phyloP scores from a whole-genome alignment of 257 asterid species.

The Salvia rosmarinus region DNA sequence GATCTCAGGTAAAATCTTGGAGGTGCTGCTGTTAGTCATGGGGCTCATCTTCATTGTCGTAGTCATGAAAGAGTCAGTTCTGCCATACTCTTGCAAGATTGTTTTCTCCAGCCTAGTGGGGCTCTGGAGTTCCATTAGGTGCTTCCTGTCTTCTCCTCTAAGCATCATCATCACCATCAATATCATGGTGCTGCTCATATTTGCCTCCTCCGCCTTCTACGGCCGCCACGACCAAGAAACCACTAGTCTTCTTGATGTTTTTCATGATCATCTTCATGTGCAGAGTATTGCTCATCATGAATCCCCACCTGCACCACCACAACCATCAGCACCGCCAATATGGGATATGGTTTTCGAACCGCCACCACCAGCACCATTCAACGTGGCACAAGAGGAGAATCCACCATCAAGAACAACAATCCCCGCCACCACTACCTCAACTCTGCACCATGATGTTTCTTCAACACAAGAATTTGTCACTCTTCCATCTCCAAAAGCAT shows the following conservation, averaged over 20 bases:
- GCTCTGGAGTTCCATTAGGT: constrained; percentile 32
- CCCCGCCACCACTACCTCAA: too few relatives aligned
- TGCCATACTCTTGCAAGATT: constrained; percentile 32
- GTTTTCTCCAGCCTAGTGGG: constrained; percentile 38
- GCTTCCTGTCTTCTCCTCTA: constrained; percentile 50
- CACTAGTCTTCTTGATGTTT: background rate
- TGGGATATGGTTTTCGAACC: background rate
- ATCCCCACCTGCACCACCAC: constrained; percentile 26
- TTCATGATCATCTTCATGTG: constrained; percentile 2
- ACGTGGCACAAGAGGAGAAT: background rate
- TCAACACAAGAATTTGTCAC: background rate
- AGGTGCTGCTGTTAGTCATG: constrained; percentile 50
- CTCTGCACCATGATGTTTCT: background rate
- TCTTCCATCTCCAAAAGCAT: too few relatives aligned
- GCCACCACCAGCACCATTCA: constrained; percentile 1
- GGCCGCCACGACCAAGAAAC: constrained; percentile 15
- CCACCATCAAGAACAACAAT: background rate
- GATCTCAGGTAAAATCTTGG: constrained; percentile 42
- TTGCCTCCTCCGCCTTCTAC: constrained; percentile 45
- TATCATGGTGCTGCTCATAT: constrained; percentile 44
- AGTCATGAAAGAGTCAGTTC: constrained; percentile 41
- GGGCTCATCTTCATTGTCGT: constrained; percentile 47
- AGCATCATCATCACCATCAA: constrained; percentile 44
- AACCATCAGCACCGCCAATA: constrained; percentile 2
- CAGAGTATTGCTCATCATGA: constrained; percentile 14